phyloP scores from a whole-genome alignment of 805 yeast genomes.

The Sugiyamaella valdiviana region DNA sequence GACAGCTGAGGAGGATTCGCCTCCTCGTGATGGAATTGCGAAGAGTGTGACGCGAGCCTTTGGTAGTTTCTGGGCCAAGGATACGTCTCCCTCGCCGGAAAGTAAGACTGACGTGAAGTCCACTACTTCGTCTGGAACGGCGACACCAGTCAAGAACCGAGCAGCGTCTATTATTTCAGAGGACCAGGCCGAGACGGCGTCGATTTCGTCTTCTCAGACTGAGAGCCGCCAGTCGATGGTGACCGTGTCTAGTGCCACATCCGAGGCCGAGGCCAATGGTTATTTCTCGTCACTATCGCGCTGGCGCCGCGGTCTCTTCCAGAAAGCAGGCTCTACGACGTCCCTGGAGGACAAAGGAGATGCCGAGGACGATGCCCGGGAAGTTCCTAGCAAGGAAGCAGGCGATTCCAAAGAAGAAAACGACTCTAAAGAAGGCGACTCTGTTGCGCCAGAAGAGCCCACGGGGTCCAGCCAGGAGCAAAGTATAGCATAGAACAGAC shows the following conservation, averaged over 20 bases:
- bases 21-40: constrained; percentile 22
- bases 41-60: constrained; percentile 26
- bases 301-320: constrained; percentile 1
- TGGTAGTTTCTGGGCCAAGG: constrained; percentile 26
- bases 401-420: too few relatives aligned
- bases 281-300: constrained; percentile 8
- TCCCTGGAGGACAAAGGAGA: neutral
- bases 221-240: constrained; percentile 6
- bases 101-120: neutral
- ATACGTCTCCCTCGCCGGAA: neutral
- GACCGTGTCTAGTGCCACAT: neutral
- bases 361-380: neutral
- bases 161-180: neutral
- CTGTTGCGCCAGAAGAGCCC: too few relatives aligned
- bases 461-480: neutral
- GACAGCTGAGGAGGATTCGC: neutral
- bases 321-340: neutral
- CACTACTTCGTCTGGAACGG: neutral
- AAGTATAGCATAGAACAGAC: too few relatives aligned
- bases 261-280: constrained; percentile 1
- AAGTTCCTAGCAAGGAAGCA: neutral
- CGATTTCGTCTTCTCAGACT: neutral
- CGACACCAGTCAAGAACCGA: neutral
- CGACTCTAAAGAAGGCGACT: too few relatives aligned
- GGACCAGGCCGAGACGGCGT: neutral